These are phyloP conservation scores for Saturnispora quitensis DNA, from an alignment of 805 yeast genomes.

Conservation along the genomic window DNA sequence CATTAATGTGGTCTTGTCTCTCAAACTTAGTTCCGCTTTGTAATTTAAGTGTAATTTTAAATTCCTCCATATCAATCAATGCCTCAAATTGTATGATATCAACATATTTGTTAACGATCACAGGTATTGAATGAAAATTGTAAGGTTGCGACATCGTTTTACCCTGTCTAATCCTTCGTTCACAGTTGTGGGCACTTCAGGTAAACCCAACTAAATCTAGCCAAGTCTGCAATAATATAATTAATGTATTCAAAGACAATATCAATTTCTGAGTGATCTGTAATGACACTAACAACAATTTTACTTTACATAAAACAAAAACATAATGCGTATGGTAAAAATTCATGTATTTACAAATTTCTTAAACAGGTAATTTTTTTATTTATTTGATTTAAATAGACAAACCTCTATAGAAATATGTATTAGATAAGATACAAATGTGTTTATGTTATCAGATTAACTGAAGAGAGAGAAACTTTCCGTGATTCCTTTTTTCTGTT, in stretches of 20 bases:
- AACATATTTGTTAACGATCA: slow-evolving; percentile 2
- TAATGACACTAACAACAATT: background rate
- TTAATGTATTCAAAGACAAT: background rate
- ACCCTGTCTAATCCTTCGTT: background rate
- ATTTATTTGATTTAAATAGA: background rate
- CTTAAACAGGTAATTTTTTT: slow-evolving; percentile 41
- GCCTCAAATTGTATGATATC: slow-evolving; percentile 1
- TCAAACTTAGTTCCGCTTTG: background rate
- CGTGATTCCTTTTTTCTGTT: background rate
- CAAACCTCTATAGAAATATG: background rate
- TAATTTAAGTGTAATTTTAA: background rate
- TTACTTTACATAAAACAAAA: background rate
- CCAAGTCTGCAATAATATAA: background rate
- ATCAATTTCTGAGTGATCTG: background rate
- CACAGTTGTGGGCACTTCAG: background rate
- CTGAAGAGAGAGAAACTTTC: background rate
- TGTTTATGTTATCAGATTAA: background rate
- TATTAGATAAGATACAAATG: background rate
- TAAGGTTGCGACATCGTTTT: slow-evolving; percentile 20
- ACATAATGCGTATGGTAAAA: background rate
- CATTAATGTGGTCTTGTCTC: background rate
- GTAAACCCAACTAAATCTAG: background rate
- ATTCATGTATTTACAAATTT: slow-evolving; percentile 59
- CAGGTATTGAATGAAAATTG: background rate
- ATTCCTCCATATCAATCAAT: background rate